Evolutionary conservation across 371 early-diverging fungal species (phyloP).

Genomic region (Saksenaea vasiformis): DNA sequence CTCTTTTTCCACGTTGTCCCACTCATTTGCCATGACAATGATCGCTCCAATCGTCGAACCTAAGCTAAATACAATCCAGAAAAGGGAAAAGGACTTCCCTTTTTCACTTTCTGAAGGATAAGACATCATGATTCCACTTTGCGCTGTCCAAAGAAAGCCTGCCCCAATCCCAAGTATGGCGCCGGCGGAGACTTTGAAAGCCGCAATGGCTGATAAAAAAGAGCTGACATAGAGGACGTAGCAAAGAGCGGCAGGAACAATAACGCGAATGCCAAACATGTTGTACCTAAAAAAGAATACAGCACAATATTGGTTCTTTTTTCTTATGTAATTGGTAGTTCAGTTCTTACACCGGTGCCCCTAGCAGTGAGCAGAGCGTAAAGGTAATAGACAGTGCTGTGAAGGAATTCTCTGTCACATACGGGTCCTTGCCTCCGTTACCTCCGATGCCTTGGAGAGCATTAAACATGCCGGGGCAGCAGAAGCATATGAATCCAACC

Average conservation of each 20-base stretch:
- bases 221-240: constrained; percentile 64
- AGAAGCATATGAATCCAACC: constrained; percentile 75
- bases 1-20: constrained; percentile 30
- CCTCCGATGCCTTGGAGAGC: constrained; percentile 63
- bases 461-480: constrained; percentile 87
- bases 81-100: constrained; percentile 66
- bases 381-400: constrained; percentile 72
- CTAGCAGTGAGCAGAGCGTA: constrained; percentile 65
- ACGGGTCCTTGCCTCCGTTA: constrained; percentile 54
- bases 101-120: constrained; percentile 76
- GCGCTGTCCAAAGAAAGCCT: constrained; percentile 60
- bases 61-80: constrained; percentile 82
- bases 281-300: constrained; percentile 43
- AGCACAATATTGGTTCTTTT: background rate
- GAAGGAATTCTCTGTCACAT: constrained; percentile 63
- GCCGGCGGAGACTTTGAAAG: constrained; percentile 57
- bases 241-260: constrained; percentile 55
- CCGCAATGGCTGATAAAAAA: constrained; percentile 45
- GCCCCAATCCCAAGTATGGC: constrained; percentile 66
- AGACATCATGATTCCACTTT: constrained; percentile 81
- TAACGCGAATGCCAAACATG: constrained; percentile 56
- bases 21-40: constrained; percentile 61
- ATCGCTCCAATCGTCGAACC: constrained; percentile 69
- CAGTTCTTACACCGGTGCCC: constrained; percentile 47
- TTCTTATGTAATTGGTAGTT: background rate